Evolutionary conservation across 306 rosid species (phyloP), one percentile per base, ranked within the genome.

Genomic region (Arachis hypogaea): DNA sequence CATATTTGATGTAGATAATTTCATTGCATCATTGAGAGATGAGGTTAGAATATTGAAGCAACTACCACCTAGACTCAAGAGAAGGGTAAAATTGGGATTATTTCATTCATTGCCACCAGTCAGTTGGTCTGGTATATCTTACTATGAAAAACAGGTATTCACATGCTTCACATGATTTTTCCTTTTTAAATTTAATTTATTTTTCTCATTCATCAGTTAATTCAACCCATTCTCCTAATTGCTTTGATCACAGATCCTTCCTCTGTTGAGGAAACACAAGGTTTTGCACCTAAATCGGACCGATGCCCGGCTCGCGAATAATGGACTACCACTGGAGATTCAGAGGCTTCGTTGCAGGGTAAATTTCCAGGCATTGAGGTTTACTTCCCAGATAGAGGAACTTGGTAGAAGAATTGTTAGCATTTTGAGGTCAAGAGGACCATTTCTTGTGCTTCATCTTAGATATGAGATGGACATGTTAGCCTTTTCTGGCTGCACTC

Each of bases 391-490:
- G 73, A 88, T 92, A 57, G 98, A 88, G 75, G 80, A 87, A 62
- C 88, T 90, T 69, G 98, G 97, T 28, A 82, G 89, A 72, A 92
- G 72, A 80, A 82, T 92, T 46, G 90, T 92, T 42, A 84, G 71
- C 44, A 89, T 90, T 74, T 84, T 92, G 84, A 87, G 96, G 78
- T 83, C 82, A 72, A 92, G 73, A 5, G 99, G 99, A 12, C 96
- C 98, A 54, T 94, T 94, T 46, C 88, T 94, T 77, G 99, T 88
- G 7, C 98, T 92, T 78, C 99, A 92, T 87, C 99, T 94, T 63
- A 79, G 99, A 85, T 94, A 94, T 64, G 98, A 94, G 80, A 94
- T 94, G 99, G 99, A 94, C 73, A 94, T 92, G 99, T 76, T 94
- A 54, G 88, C 99, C 55, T 94, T 94, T 84, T 92, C 99, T 58